Base-by-base conservation (phyloP, 148 eudicot genomes). In the Nepenthes gracilis region DNA sequence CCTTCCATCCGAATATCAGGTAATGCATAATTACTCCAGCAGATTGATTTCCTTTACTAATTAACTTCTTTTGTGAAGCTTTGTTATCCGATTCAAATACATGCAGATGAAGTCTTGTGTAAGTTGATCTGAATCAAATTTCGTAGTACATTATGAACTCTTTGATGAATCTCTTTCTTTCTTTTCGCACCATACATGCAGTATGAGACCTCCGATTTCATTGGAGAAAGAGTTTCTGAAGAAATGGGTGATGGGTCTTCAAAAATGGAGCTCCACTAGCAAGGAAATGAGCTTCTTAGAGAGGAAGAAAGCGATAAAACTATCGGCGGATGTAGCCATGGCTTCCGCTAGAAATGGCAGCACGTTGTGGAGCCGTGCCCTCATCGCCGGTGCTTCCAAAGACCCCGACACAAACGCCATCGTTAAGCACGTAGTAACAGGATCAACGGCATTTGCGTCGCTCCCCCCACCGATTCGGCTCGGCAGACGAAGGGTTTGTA, bases 261-360 rank as follows among this genome's bases (percentile, higher is more conserved):
- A 76, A 67, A 55, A 64, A 53, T 83, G 72, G 66, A 79, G 35
- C 6, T 57, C 65, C 7, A 64, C 74, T 66, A 81, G 79, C 66
- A 67, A 75, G 43, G 48, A 73, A 2, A 80, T 82, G 87, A 67
- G 69, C 40, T 12, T 81, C 3, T 7, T 72, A 11, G 82, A 88
- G 59, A 77, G 89, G 49, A 88, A 88, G 64, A 79, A 77, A 37
- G 92, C 78, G 33, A 83, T 88, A 55, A 85, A 88, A 62, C 61
- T 83, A 47, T 78, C 92, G 6, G 84, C 96, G 2, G 83, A 85
- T 54, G 55, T 85, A 47, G 96, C 96, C 61, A 80, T 88, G 71
- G 96, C 92, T 52, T 88, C 88, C 33, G 79, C 86, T 40, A 67
- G 75, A 74, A 71, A 65, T 15, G 48, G 58, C 1, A 43, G 64